phyloP scores from a whole-genome alignment of 164 flowering plant genomes.

The Umbilicus rupestris region DNA sequence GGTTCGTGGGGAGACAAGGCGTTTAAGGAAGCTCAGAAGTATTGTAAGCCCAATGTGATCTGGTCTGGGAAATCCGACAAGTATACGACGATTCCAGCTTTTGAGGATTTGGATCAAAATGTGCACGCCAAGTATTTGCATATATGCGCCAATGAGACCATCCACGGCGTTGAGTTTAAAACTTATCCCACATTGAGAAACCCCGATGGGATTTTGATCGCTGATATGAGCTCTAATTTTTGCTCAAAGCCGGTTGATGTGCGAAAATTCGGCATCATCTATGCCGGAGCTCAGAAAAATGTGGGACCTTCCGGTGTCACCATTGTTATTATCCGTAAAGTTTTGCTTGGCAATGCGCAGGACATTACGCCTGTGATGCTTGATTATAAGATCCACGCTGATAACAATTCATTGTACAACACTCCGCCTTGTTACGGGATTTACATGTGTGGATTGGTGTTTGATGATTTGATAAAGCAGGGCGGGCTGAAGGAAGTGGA shows the following conservation, averaged over 20 bases:
- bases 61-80: conserved; percentile 93
- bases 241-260: conserved; percentile 80
- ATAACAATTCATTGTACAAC: conserved; percentile 80
- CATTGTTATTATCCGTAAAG: conserved; percentile 65
- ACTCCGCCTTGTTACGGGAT: conserved; percentile 40
- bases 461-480: conserved; percentile 26
- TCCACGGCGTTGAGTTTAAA: conserved; percentile 93
- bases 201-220: conserved; percentile 33
- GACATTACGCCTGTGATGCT: conserved; percentile 78
- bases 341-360: conserved; percentile 74
- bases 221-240: conserved; percentile 73
- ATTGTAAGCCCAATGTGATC: conserved; percentile 49
- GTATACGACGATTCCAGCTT: conserved; percentile 58
- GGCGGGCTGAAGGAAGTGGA: conserved; percentile 83
- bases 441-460: conserved; percentile 14
- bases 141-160: conserved; percentile 93
- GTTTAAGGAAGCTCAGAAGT: conserved; percentile 78
- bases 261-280: conserved; percentile 65
- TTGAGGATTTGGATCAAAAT: conserved; percentile 45
- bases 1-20: conserved; percentile 99
- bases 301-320: conserved; percentile 95
- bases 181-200: conserved; percentile 47
- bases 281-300: conserved; percentile 94
- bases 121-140: conserved; percentile 75
- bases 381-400: conserved; percentile 92